These are phyloP conservation scores for Fraxinus albicans DNA, from an alignment of 305 asterid species.

Conservation along the genomic window DNA sequence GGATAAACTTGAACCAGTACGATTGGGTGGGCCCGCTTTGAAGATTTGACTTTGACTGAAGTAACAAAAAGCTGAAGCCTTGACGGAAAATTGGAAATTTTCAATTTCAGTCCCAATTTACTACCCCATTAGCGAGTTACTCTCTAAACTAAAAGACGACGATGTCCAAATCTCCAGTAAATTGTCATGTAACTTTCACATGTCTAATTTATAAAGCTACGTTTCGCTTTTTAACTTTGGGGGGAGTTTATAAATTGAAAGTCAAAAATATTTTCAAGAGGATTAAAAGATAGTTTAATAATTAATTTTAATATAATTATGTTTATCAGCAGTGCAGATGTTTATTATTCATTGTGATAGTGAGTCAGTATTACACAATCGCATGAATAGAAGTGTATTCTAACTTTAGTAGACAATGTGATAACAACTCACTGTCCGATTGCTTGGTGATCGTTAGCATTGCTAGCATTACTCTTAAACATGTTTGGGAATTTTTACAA, in stretches of 20 bases:
- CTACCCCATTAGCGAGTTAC: background rate
- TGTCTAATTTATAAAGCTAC: background rate
- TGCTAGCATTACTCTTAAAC: too few species aligned
- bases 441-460: background rate
- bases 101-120: background rate
- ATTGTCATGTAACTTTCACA: too few species aligned
- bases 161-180: background rate
- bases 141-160: background rate
- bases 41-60: constrained; percentile 68
- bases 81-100: background rate
- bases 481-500: background rate
- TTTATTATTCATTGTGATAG: background rate
- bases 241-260: too few species aligned
- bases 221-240: background rate
- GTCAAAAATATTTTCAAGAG: background rate
- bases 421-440: too few species aligned
- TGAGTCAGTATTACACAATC: too few species aligned
- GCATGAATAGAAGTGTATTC: too few species aligned
- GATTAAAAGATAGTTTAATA: background rate
- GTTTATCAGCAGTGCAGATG: too few species aligned
- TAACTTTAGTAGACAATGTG: too few species aligned
- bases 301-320: too few species aligned
- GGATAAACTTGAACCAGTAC: constrained; percentile 37
- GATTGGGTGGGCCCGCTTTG: constrained; percentile 39
- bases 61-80: background rate